Conservation (phyloP, 306 rosid species). For the Rosa chinensis region DNA sequence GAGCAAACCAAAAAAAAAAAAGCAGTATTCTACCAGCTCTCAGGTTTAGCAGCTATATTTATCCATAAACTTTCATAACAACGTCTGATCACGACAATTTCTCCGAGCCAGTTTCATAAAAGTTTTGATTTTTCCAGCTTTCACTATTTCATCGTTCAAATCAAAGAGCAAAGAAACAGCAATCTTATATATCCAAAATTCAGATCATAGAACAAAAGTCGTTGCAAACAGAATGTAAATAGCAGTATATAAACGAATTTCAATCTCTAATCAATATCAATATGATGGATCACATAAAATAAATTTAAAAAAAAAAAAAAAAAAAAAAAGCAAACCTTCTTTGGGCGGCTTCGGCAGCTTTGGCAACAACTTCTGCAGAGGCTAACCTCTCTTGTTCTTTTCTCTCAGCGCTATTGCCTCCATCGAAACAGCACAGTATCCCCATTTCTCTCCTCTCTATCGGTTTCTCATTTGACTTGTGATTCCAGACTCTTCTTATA, state of each 20-base stretch:
- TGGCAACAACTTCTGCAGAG: conserved; percentile 73
- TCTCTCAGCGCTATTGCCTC: conserved; percentile 58
- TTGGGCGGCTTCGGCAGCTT: conserved; percentile 95
- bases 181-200: background rate
- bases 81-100: background rate
- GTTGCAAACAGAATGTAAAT: background rate
- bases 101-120: background rate
- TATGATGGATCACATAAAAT: background rate
- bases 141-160: background rate
- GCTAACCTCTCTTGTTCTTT: conserved; percentile 80
- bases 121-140: background rate
- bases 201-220: background rate
- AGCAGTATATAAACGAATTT: background rate
- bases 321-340: conserved; percentile 42
- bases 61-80: background rate
- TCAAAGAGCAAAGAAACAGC: background rate
- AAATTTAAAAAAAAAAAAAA: background rate
- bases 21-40: background rate
- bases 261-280: background rate
- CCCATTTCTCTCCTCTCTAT: conserved; percentile 8
- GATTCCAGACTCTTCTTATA: background rate
- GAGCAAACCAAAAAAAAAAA: no score
- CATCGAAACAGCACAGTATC: conserved; percentile 58
- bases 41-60: background rate
- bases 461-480: background rate